Conservation (phyloP, 2,329 filamentous ascomycete species). For the Colletotrichum godetiae region DNA sequence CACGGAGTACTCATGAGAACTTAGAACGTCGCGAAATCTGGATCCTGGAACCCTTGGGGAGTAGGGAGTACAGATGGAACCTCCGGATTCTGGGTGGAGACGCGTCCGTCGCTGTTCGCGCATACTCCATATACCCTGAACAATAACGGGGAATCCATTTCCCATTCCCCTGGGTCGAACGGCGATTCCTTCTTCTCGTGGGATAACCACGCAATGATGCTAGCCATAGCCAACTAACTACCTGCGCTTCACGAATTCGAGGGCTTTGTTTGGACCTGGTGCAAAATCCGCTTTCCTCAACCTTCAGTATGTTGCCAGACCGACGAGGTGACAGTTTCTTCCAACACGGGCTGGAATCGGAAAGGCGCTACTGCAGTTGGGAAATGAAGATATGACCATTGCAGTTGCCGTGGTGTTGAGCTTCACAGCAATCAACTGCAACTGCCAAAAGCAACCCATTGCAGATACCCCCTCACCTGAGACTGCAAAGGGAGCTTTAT, state of each 20-base stretch:
- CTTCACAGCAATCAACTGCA: background rate
- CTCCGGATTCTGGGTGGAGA: background rate
- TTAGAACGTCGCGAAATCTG: background rate
- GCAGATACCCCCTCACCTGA: conserved; percentile 1
- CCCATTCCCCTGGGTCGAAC: background rate
- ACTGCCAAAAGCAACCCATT: background rate
- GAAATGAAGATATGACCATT: background rate
- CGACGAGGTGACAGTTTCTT: background rate
- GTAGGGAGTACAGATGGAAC: background rate
- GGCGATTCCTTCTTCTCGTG: background rate
- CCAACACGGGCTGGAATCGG: background rate
- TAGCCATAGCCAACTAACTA: background rate
- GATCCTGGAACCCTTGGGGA: background rate
- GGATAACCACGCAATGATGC: background rate
- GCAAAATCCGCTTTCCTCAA: background rate
- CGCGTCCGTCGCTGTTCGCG: conserved; percentile 10
- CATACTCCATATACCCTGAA: conserved; percentile 2
- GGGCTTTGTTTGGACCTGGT: too few species aligned
- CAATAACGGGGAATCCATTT: conserved; percentile 7
- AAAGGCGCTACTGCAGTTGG: background rate
- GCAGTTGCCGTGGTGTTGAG: background rate
- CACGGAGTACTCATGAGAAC: too few species aligned
- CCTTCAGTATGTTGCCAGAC: background rate
- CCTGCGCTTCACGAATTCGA: too few species aligned
- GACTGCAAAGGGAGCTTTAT: conserved; percentile 9